These are phyloP conservation scores for Neopestalotiopsis rosae DNA, from an alignment of 2,329 filamentous ascomycete species.

Conservation along the genomic window DNA sequence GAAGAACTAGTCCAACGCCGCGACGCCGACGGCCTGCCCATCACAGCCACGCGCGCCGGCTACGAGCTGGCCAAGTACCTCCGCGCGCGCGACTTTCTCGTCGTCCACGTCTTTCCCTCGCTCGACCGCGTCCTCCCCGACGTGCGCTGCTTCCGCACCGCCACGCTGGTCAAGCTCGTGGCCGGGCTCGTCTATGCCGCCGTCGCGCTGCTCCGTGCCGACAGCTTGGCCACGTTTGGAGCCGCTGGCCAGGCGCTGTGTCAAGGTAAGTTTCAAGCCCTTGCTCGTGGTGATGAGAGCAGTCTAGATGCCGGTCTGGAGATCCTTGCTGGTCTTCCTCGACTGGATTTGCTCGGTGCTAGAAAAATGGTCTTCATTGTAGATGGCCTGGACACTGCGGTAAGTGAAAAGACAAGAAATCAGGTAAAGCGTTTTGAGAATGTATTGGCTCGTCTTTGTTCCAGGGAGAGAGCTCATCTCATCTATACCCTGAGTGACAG, in stretches of 20 bases:
- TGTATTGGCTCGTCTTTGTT: constrained; percentile 10
- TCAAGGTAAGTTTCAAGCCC: neutral
- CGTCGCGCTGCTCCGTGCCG: neutral
- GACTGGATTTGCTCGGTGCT: neutral
- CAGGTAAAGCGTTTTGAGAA: constrained; percentile 14
- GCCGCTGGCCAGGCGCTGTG: neutral
- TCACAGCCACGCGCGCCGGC: constrained; percentile 8
- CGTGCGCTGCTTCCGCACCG: constrained; percentile 2
- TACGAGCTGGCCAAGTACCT: constrained; percentile 18
- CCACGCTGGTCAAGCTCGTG: constrained; percentile 15
- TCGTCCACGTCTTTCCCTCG: constrained; percentile 14
- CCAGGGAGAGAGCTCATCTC: constrained; percentile 6
- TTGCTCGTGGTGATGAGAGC: constrained; percentile 1
- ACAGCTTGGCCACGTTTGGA: neutral
- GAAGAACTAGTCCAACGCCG: neutral
- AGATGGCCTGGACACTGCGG: constrained; percentile 16
- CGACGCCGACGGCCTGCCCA: neutral
- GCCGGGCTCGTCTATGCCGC: constrained; percentile 13
- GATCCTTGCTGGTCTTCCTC: constrained; percentile 17
- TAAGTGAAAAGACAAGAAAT: constrained; percentile 9
- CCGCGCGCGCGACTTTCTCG: constrained; percentile 10
- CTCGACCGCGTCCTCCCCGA: constrained; percentile 15
- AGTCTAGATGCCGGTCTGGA: constrained; percentile 19
- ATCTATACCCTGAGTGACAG: constrained; percentile 16
- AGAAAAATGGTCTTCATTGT: constrained; percentile 18